Evolutionary conservation across 768 basidiomycete genomes (phyloP), one percentile per base, ranked within the genome.

Genomic region (Pleurotus giganteus): DNA sequence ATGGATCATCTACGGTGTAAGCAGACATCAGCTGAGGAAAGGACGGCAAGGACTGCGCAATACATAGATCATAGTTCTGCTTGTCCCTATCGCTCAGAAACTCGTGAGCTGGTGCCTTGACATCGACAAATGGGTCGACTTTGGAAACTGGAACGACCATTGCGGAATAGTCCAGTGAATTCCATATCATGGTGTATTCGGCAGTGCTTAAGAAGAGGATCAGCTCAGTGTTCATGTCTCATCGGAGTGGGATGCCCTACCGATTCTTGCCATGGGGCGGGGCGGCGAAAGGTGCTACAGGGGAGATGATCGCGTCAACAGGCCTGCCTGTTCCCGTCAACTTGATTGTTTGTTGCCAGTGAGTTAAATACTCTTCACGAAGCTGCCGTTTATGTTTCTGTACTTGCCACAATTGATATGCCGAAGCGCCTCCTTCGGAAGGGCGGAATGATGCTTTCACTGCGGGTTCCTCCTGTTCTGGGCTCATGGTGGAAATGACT

Each of bases 281-380:
- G 0, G 88, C 84, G 1, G 80, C 73, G 63, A 76, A 83, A 3
- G 86, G 78, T 5, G 82, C 80, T 0, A 73, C 79, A 7, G 89
- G 84, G 1, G 77, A 75, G 21, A 91, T 85, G 54, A 91, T 83
- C 1, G 86, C 87, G 61, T 91, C 89, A 24, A 91, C 75, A 4
- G 87, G 85, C 0, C 89, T 73, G 0, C 84, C 85, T 1, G 86
- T 89, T 0, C 79, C 80, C 0, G 87, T 89, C 4, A 58, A 58
- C 2, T 53, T 57, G 0, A 67, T 67, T 0, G 86, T 85, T 7
- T 63, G 71, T 46, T 82, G 76, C 87, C 87, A 89, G 34, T 81
- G 74, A 54, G 83, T 80, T 23, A 88, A 69, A 61, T 88, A 82
- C 31, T 77, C 74, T 56, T 82, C 76, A n/a, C 85, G 77, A 43